Base-by-base conservation (phyloP, 306 rosid genomes). In the Erythrophleum fordii region DNA sequence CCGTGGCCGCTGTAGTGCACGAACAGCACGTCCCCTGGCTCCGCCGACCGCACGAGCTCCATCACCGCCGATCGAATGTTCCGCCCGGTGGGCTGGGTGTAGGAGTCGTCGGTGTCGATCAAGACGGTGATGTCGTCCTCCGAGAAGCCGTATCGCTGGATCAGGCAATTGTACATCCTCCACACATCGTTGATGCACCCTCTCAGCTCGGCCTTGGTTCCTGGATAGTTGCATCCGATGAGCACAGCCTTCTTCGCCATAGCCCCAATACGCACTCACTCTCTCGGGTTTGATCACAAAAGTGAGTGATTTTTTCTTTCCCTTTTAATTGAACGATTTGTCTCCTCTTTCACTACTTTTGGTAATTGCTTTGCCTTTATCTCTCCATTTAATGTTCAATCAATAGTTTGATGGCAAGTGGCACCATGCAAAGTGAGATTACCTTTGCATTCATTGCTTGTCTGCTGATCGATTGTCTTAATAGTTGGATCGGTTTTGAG, bases 1-100 rank as follows among this genome's bases (percentile, higher is more conserved):
- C 99, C 99, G 69, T 93, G 99, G 23, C 99, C 99, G 29, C 97
- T 92, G 72, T 90, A 96, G 56, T 92, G 99, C 13, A 93, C 90
- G 14, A 96, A 93, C 34, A 96, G 83, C 6, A 86, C 20, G 2
- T 96, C 99, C 0, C 95, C 97, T 0, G 86, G 64, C 18, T 78
- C 65, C 6, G 93, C 89, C 5, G 94, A 90, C 80, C 90, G 77
- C 64, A 96, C 39, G 29, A 96, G 88, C 7, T n/a, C 18, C 22
- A 89, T 25, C 37, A 95, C 51, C 35, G 90, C 93, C 3, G 78
- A 39, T 4, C 98, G 91, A 52, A 93, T 88, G 81, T 93, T 95
- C 85, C 69, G 85, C 0, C 98, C 99, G 6, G 96, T 93, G 13
- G 99, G 99, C 67, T 91, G 87, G 9, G 86, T 72, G 87, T 82